These are phyloP conservation scores for Trapa incisa DNA, from an alignment of 345 rosid genomes.

Conservation along the genomic window DNA sequence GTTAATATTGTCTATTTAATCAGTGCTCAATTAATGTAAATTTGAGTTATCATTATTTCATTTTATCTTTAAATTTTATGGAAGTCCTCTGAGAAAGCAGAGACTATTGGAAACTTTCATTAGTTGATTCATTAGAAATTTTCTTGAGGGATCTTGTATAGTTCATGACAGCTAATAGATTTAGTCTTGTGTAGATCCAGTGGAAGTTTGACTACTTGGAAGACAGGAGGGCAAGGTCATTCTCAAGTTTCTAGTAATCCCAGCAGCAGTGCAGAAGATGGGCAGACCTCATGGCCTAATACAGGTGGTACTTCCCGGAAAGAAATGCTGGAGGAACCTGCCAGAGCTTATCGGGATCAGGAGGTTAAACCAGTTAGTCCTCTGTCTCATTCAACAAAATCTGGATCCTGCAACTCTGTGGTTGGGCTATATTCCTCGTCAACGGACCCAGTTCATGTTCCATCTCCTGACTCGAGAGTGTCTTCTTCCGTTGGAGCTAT, in stretches of 20 bases:
- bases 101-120: background rate
- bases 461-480: slow-evolving; percentile 75
- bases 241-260: slow-evolving; percentile 26
- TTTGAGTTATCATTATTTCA: background rate
- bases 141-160: background rate
- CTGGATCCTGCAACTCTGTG: slow-evolving; percentile 47
- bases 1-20: background rate
- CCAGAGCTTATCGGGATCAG: slow-evolving; percentile 21
- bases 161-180: background rate
- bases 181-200: slow-evolving; percentile 16
- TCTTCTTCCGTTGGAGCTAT: slow-evolving; percentile 73
- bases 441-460: slow-evolving; percentile 86
- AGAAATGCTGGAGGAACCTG: slow-evolving; percentile 16
- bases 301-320: slow-evolving; percentile 21
- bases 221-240: slow-evolving; percentile 20
- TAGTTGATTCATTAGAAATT: background rate
- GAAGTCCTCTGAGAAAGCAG: background rate
- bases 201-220: slow-evolving; percentile 28
- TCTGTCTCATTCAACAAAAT: slow-evolving; percentile 22
- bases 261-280: slow-evolving; percentile 20
- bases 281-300: slow-evolving; percentile 19
- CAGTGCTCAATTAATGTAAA: background rate
- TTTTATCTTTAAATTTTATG: background rate
- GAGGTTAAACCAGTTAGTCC: slow-evolving; percentile 21
- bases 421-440: slow-evolving; percentile 80